Evolutionary conservation across 108 stramenopile species (phyloP), one percentile per base, ranked within the genome.

Genomic region (Cyclotella baltica): DNA sequence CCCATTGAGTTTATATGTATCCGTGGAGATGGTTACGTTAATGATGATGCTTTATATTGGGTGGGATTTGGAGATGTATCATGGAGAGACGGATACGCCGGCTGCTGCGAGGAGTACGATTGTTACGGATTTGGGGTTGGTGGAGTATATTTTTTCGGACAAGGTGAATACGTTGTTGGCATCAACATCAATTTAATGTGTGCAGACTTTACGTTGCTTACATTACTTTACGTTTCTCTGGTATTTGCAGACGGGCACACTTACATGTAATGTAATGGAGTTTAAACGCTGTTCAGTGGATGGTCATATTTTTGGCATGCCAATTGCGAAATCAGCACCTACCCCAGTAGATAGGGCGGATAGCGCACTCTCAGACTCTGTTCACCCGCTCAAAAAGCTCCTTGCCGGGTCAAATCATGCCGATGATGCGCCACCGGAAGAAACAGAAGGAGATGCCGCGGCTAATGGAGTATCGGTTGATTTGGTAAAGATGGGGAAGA

Each of bases 211-310:
- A 2, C 27, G 27, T 57, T 28, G 22, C 55, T 22, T 1, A 25
- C 13, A 15, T 1, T 57, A 57, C 27, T 57, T 23, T 23, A 15
- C 55, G 1, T 57, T 3, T 3, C 6, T 25, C 27, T n/a, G n/a
- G n/a, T 25, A 22, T 25, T 1, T 8, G 31, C 27, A 65, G 70
- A 98, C 97, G 23, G 99, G 99, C 20, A 99, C 99, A 20, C 80
- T 99, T 55, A 99, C 99, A 15, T 94, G 92, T 51, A 99, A 99
- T 76, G 89, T 98, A 6, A 99, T 99, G 99, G 85, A 93, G 61
- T 98, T 99, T 79, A 96, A 96, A 70, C 85, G 96, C n/a, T 98
- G 95, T 73, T 94, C 93, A 30, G 92, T 98, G 33, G 95, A 91
- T 63, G 96, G 96, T 43, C 73, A 76, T 55, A 48, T 91, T 16